phyloP scores from a whole-genome alignment of 1,139 yeast genomes.

The Sugiyamaella novakii region DNA sequence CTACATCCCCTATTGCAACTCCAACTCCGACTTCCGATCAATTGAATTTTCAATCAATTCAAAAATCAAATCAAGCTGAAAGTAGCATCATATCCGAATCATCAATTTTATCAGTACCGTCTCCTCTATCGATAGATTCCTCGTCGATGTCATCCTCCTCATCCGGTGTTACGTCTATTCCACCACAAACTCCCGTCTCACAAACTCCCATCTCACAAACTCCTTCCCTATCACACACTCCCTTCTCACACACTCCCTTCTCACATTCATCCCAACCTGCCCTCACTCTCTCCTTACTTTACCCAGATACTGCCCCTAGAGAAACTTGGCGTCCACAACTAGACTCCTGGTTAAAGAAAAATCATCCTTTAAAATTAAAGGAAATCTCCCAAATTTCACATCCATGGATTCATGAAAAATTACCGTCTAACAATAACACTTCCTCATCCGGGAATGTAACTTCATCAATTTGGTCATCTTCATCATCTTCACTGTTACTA shows the following conservation, averaged over 20 bases:
- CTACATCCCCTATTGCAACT: neutral
- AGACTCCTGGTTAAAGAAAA: constrained; percentile 42
- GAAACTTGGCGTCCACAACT: constrained; percentile 45
- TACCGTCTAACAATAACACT: constrained; percentile 19
- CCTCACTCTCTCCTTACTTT: constrained; percentile 37
- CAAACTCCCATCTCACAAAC: no score
- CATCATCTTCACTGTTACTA: neutral
- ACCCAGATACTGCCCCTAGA: constrained; percentile 47
- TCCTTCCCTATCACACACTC: no score
- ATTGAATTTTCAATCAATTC: neutral
- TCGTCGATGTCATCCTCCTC: neutral
- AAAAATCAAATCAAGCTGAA: constrained; percentile 8
- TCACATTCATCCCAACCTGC: constrained; percentile 5
- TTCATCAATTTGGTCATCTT: constrained; percentile 8
- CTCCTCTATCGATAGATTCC: neutral
- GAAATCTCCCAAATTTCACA: constrained; percentile 30
- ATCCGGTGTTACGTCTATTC: neutral
- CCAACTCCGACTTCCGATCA: neutral
- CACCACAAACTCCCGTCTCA: neutral
- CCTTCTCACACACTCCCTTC: neutral
- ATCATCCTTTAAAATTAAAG: constrained; percentile 32
- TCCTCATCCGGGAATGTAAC: constrained; percentile 14
- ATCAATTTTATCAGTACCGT: no score
- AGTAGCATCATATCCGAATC: neutral
- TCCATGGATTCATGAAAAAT: constrained; percentile 23